These are phyloP conservation scores for Cordyceps tenuipes DNA, from an alignment of 2,329 filamentous ascomycete species.

Conservation along the genomic window DNA sequence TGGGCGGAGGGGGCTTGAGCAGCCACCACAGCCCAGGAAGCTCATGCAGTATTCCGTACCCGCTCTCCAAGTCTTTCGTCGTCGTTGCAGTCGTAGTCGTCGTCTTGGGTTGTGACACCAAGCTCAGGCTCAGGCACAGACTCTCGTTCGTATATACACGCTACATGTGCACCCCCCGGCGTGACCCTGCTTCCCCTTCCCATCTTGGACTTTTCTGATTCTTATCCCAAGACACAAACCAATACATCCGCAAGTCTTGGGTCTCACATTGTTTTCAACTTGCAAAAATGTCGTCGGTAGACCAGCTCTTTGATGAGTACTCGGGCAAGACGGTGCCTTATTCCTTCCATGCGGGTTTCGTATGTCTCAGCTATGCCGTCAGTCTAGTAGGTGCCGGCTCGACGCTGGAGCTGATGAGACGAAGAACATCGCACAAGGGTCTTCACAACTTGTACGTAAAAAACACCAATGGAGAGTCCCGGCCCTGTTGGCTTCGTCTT, in stretches of 20 bases:
- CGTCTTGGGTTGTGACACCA: background rate
- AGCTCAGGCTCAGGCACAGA: no score
- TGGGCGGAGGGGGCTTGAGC: background rate
- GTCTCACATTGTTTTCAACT: no score
- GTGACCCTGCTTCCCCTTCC: background rate
- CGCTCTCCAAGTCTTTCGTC: background rate
- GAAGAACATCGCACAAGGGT: constrained; percentile 61
- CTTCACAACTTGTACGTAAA: constrained; percentile 56
- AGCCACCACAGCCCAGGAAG: background rate
- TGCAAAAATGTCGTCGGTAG: constrained; percentile 4
- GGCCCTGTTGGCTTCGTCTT: background rate
- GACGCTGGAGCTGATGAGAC: constrained; percentile 73
- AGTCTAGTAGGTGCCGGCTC: constrained; percentile 71
- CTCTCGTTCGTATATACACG: background rate
- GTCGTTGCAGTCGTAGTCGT: background rate
- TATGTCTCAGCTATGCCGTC: constrained; percentile 66
- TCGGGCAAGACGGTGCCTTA: constrained; percentile 38
- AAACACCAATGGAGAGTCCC: background rate
- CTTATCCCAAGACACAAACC: background rate
- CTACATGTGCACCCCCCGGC: background rate
- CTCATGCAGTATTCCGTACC: background rate
- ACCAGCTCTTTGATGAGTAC: constrained; percentile 31
- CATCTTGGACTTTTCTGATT: background rate
- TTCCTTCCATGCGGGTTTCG: constrained; percentile 50
- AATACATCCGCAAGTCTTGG: background rate